Evolutionary conservation across 2,329 filamentous ascomycete species (phyloP), one percentile per base, ranked within the genome.

Genomic region (Colletotrichum cereale): DNA sequence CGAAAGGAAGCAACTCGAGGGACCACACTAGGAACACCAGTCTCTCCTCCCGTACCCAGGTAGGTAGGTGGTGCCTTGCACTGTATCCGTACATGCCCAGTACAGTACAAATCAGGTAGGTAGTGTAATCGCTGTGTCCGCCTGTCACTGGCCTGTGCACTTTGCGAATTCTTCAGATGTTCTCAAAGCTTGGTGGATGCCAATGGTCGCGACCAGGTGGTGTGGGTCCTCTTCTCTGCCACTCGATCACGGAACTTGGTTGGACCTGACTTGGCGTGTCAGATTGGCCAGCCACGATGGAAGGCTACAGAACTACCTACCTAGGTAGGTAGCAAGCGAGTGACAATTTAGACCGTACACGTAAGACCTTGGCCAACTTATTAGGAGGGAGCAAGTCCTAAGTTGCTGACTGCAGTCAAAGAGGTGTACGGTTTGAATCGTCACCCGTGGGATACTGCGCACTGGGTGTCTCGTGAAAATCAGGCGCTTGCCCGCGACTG

Each of bases 231-330:
- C 34, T n/a, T 21, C 40, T 34, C 57, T 34, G 26, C 26, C 24
- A 34, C 24, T 31, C 5, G 12, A 50, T 48, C 26, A 52, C 42
- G n/a, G 26, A 42, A 38, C 62, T 40, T 63, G 61, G 42, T 36
- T 58, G 50, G 42, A 68, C 34, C 42, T 50, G 61, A 57, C 62
- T 56, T 68, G 66, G 61, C 66, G 61, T 58, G 34, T 65, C 66
- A 68, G 36, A 38, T 52, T 68, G 26, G 52, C 61, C 40, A 56
- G 44, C 18, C 42, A 29, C 21, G 10, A 47, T 47, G 66, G 52
- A 53, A 52, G 44, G 47, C 47, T 38, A 38, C 38, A 29, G 56
- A 36, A 40, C 3, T 8, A 8, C n/a, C 21, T 47, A 42, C 40
- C 42, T 44, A 42, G 2, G 16, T 42, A 42, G 16, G 18, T 21